Conservation (phyloP, 208 protist genomes). For the Leishmania lainsoni region DNA sequence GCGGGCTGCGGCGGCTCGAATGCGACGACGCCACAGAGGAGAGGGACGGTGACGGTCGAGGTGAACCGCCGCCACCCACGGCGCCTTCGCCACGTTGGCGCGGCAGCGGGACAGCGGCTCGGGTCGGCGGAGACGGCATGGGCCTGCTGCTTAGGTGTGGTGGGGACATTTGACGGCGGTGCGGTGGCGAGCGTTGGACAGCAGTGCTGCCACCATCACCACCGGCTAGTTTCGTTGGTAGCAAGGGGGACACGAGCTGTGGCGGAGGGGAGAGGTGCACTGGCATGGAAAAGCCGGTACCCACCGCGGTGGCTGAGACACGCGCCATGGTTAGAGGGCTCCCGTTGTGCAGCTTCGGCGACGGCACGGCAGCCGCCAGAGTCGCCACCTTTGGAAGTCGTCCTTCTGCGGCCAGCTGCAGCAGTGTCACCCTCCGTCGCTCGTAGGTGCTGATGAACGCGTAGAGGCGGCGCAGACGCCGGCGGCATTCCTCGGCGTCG, state of each 20-base stretch:
- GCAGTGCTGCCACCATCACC: background rate
- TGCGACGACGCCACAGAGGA: slow-evolving; percentile 4
- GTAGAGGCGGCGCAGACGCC: slow-evolving; percentile 53
- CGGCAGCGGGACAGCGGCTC: background rate
- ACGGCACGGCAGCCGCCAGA: background rate
- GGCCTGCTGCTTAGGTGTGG: background rate
- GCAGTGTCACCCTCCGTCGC: slow-evolving; percentile 24
- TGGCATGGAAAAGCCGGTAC: background rate
- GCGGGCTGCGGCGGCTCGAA: background rate
- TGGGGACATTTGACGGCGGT: background rate
- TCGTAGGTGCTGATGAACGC: slow-evolving; percentile 48
- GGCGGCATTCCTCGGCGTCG: slow-evolving; percentile 57
- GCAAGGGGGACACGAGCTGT: background rate
- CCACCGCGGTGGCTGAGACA: background rate
- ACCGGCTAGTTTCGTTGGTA: background rate
- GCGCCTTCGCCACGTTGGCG: background rate
- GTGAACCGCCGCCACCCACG: background rate
- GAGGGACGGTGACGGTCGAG: background rate
- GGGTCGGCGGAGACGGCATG: background rate
- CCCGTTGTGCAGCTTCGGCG: background rate
- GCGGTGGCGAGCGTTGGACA: background rate
- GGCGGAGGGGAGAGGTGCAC: slow-evolving; percentile 13
- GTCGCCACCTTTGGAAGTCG: slow-evolving; percentile 7
- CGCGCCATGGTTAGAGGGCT: background rate
- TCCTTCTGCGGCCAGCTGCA: slow-evolving; percentile 22